Evolutionary conservation across 352 stramenopile genomes (phyloP), one percentile per base, ranked within the genome.

Genomic region (Globisporangium spiculum): DNA sequence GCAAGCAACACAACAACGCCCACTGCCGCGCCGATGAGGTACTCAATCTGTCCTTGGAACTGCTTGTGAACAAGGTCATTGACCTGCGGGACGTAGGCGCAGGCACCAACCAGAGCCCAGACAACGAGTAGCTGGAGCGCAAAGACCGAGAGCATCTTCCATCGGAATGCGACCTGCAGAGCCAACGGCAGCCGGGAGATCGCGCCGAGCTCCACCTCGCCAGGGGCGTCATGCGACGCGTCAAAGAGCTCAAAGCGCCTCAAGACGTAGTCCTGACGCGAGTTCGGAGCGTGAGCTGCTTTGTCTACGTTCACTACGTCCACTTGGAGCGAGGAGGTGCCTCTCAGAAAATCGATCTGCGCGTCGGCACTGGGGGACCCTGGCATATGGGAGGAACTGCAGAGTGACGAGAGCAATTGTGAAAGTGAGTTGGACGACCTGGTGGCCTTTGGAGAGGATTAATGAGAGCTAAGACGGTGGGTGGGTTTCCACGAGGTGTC

Each of bases 71-170:
- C 22, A 57, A 9, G 18, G 46, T 59, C 30, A 26, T 30, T 66
- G 20, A 66, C 27, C 2, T 32, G 44, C 18, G 44, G 44, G 12
- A 58, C 53, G 46, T 58, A 66, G 1, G 27, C 60, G 4, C 60
- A 66, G 8, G 20, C 20, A 18, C 27, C 44, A 8, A 66, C 44
- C 3, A 66, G 27, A 2, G 4, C 46, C 4, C 27, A 24, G 3
- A 66, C 44, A 8, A 66, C 18, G 18, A 66, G 46, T 46, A 66
- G 44, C 46, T 50, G 60, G 3, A 59, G 27, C n/a, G 62, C 62
- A 24, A 58, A 50, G 34, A 59, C 61, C 54, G 62, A 22, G 44
- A 66, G 44, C 60, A 66, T 55, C 12, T 63, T 63, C n/a, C 18
- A 22, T 18, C 38, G 59, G 38, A 64, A 55, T 1, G 38, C 59